Percentiles rank a stretch among this genome's conserved stretches.
Evolutionary conservation across 805 yeast genomes (phyloP).

Genomic region (Candida germanica): DNA sequence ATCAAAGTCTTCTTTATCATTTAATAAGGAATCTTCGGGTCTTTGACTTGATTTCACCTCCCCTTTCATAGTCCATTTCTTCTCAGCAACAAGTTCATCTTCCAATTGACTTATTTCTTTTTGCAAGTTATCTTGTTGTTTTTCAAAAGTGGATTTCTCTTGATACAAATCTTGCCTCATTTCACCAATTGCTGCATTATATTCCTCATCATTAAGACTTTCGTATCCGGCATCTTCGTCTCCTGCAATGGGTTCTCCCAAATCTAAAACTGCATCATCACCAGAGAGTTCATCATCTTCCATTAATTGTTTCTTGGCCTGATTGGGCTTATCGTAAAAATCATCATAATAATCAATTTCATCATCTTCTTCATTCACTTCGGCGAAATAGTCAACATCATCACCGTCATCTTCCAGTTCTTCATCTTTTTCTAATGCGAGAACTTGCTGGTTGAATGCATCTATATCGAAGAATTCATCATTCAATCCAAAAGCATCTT

Average conservation of each 20-base stretch:
- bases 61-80: slow-evolving; percentile 93
- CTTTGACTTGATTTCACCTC: slow-evolving; percentile 81
- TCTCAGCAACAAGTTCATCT: slow-evolving; percentile 83
- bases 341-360: slow-evolving; percentile 57
- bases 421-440: slow-evolving; percentile 48
- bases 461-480: slow-evolving; percentile 84
- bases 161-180: slow-evolving; percentile 61
- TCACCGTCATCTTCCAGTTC: slow-evolving; percentile 29
- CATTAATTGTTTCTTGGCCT: slow-evolving; percentile 19
- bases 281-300: slow-evolving; percentile 9
- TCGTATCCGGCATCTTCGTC: slow-evolving; percentile 15
- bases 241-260: slow-evolving; percentile 37
- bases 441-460: slow-evolving; percentile 73
- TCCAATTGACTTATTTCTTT: slow-evolving; percentile 78
- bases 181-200: slow-evolving; percentile 55
- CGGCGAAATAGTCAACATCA: slow-evolving; percentile 36
- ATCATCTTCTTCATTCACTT: slow-evolving; percentile 52
- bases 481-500: slow-evolving; percentile 66
- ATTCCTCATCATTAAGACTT: slow-evolving; percentile 56
- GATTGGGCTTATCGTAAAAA: slow-evolving; percentile 52
- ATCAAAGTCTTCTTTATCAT: slow-evolving; percentile 66
- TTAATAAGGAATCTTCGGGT: slow-evolving; percentile 78
- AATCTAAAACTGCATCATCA: slow-evolving; percentile 8
- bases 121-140: slow-evolving; percentile 73
- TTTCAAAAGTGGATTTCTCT: slow-evolving; percentile 72